Evolutionary conservation across 306 rosid species (phyloP).

Genomic region (Hippophae gyantsensis): DNA sequence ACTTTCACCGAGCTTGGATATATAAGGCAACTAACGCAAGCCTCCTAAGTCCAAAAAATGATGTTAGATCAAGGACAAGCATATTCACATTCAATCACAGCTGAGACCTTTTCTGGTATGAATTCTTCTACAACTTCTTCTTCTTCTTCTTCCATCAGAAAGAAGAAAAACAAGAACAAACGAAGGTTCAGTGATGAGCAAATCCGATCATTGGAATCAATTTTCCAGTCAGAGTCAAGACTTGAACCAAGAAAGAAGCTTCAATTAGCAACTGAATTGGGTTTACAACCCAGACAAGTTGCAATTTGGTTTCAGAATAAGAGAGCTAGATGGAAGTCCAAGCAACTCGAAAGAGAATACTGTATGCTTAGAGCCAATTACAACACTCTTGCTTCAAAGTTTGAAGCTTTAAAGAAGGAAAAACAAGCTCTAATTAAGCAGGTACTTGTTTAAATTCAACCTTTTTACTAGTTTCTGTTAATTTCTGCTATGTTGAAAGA

Average conservation of each 20-base stretch:
- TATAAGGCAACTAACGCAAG: no score
- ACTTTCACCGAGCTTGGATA: no score
- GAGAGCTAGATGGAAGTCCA: conserved; percentile 19
- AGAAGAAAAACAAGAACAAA: conserved; percentile 42
- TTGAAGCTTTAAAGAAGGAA: conserved; percentile 64
- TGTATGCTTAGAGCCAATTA: conserved; percentile 39
- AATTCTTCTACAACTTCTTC: neutral
- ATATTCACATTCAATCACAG: conserved; percentile 23
- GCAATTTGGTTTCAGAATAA: conserved; percentile 96
- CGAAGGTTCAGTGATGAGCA: conserved; percentile 81
- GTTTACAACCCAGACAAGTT: conserved; percentile 84
- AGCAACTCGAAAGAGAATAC: conserved; percentile 64
- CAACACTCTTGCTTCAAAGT: conserved; percentile 44
- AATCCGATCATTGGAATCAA: conserved; percentile 57
- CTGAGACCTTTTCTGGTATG: conserved; percentile 28
- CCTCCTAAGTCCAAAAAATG: neutral
- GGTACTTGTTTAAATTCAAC: conserved; percentile 29
- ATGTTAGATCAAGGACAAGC: conserved; percentile 24
- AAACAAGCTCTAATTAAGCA: conserved; percentile 53
- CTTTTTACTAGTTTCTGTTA: neutral
- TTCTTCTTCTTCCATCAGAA: conserved; percentile 7
- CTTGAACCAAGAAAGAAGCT: conserved; percentile 72
- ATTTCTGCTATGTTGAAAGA: neutral
- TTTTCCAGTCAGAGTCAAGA: conserved; percentile 67
- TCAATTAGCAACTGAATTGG: conserved; percentile 71